phyloP scores from a whole-genome alignment of 306 rosid genomes.

The Clitoria ternatea region DNA sequence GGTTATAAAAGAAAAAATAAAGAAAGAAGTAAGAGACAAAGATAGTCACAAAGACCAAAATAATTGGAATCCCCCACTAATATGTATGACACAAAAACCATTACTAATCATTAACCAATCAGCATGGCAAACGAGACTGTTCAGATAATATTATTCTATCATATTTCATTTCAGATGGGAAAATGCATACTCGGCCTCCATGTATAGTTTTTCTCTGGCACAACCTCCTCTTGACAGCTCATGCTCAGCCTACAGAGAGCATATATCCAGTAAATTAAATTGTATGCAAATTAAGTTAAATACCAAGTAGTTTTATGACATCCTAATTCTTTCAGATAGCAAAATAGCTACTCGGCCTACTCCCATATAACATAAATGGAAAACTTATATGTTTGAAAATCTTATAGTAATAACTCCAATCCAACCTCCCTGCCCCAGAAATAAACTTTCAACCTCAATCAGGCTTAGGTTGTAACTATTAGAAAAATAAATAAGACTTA shows the following conservation, averaged over 20 bases:
- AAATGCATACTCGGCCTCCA: conserved; percentile 68
- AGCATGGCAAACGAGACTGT: conserved; percentile 14
- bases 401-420: conserved; percentile 3
- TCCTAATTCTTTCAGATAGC: conserved; percentile 15
- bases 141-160: conserved; percentile 11
- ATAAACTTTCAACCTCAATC: conserved; percentile 16
- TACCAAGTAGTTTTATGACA: background rate
- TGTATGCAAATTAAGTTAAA: conserved; percentile 14
- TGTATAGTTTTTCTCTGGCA: conserved; percentile 68
- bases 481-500: background rate
- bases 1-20: background rate
- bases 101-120: background rate
- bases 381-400: conserved; percentile 4
- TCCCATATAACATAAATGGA: background rate
- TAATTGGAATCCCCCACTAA: conserved; percentile 2
- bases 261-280: conserved; percentile 25
- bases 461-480: conserved; percentile 8
- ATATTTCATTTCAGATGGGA: conserved; percentile 13
- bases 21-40: background rate
- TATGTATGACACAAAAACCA: conserved; percentile 16
- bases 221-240: conserved; percentile 62
- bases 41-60: conserved; percentile 17
- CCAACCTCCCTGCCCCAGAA: conserved; percentile 3
- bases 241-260: conserved; percentile 69
- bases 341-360: too few relatives aligned